These are phyloP conservation scores for Akanthomyces lecanii DNA, from an alignment of 2,329 filamentous ascomycete genomes.

Conservation along the genomic window DNA sequence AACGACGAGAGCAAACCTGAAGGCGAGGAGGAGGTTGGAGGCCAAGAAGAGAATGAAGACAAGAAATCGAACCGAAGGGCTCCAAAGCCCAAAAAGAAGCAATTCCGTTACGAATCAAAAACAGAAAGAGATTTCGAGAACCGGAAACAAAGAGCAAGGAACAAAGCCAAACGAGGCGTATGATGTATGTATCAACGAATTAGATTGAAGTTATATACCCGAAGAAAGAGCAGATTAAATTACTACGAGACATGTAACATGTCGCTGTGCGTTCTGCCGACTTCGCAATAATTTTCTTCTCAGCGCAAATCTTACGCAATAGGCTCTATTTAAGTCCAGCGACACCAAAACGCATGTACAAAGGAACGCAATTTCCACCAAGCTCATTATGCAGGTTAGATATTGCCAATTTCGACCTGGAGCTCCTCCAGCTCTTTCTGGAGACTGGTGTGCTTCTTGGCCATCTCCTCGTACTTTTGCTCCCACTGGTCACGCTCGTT, in stretches of 20 bases:
- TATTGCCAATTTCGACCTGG: slow-evolving; percentile 86
- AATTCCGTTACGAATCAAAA: slow-evolving; percentile 91
- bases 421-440: slow-evolving; percentile 92
- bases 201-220: slow-evolving; percentile 16
- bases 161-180: slow-evolving; percentile 32
- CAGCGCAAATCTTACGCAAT: slow-evolving; percentile 5
- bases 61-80: slow-evolving; percentile 18
- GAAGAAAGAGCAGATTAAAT: slow-evolving; percentile 15
- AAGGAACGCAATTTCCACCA: not conserved
- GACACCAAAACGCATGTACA: slow-evolving; percentile 13
- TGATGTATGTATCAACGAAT: not conserved
- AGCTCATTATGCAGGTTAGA: slow-evolving; percentile 51
- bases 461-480: slow-evolving; percentile 95
- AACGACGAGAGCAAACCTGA: slow-evolving; percentile 30
- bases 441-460: slow-evolving; percentile 76
- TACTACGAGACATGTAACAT: slow-evolving; percentile 16
- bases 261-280: slow-evolving; percentile 14
- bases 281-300: slow-evolving; percentile 13
- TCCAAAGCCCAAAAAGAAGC: slow-evolving; percentile 76
- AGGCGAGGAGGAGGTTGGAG: slow-evolving; percentile 28
- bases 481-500: slow-evolving; percentile 91
- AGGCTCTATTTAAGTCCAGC: not conserved
- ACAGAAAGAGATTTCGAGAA: slow-evolving; percentile 71
- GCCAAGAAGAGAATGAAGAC: slow-evolving; percentile 12
- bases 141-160: slow-evolving; percentile 67